These are phyloP conservation scores for Metarhizium anisopliae DNA, from an alignment of 2,329 filamentous ascomycete genomes.

Conservation along the genomic window DNA sequence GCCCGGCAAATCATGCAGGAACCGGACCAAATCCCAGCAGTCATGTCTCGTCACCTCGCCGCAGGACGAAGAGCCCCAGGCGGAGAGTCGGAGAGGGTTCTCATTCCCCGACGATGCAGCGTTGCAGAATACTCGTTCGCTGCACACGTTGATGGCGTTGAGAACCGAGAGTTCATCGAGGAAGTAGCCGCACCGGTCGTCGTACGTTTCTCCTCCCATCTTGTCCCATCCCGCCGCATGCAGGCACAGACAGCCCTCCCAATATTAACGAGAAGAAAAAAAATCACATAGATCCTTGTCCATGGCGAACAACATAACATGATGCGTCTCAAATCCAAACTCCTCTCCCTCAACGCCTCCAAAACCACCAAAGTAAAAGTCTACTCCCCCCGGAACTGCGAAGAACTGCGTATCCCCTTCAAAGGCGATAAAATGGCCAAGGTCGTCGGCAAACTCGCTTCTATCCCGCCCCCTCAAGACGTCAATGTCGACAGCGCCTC, in stretches of 20 bases:
- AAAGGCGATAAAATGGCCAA: constrained; percentile 91
- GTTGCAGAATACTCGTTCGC: constrained; percentile 94
- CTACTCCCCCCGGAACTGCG: constrained; percentile 88
- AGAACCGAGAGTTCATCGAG: constrained; percentile 95
- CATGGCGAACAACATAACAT: constrained; percentile 97
- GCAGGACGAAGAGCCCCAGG: constrained; percentile 53
- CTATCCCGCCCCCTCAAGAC: constrained; percentile 58
- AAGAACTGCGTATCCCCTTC: constrained; percentile 91
- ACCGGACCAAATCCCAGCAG: constrained; percentile 86
- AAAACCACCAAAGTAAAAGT: constrained; percentile 81
- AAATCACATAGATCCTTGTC: constrained; percentile 64
- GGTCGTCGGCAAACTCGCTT: constrained; percentile 87
- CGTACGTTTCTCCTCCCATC: constrained; percentile 45
- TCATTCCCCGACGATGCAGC: constrained; percentile 87
- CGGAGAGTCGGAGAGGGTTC: constrained; percentile 72
- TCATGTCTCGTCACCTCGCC: constrained; percentile 69
- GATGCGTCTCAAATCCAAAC: constrained; percentile 91
- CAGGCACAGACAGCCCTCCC: no score
- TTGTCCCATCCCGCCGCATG: not conserved
- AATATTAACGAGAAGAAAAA: constrained; percentile 6
- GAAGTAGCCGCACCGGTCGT: constrained; percentile 88
- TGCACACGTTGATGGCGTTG: constrained; percentile 89
- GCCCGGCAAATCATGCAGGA: constrained; percentile 92
- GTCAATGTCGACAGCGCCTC: constrained; percentile 21
- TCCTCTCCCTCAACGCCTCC: constrained; percentile 81